Base-by-base conservation (phyloP, 495 filamentous ascomycete species). In the Letharia columbiana region DNA sequence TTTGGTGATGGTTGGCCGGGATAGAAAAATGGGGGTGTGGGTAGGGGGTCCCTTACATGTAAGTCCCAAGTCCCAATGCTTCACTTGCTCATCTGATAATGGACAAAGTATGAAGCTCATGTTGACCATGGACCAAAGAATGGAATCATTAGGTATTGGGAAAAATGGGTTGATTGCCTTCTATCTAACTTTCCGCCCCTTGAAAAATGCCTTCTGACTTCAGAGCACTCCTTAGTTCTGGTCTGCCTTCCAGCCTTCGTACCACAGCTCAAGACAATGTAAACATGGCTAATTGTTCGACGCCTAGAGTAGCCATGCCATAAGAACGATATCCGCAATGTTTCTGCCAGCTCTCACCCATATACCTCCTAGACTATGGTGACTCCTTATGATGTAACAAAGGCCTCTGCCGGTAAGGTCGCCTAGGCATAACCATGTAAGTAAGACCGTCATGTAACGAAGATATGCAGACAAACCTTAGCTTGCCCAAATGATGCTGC, bases 401-500 rank as follows among this genome's bases (percentile, higher is more conserved):
- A 56, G 31, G 52, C 52, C 52, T 56, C 52, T 33, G 52, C 52
- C 28, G 52, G 52, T 35, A 56, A 56, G 4, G 28, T 17, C 28
- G 28, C 52, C 52, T 56, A 10, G 28, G 31, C 1, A 33, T 7
- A 2, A 56, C 4, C 15, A 10, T 56, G 7, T 56, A 17, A 56
- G 52, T 18, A 35, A 17, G 23, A 28, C 5, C 7, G 4, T 35
- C 28, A 35, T 56, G 23, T 35, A 7, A 33, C 11, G 15, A 56
- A 17, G 35, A n/a, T 33, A 52, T 15, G 44, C 15, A 20, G 52
- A 62, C 54, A 45, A 68, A 72, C 70, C 61, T 68, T 72, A 12
- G 66, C 70, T 44, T 60, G 61, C 66, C 87, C 84, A 72, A 92
- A 92, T 47, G 84, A 82, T 63, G 78, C 77, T 68, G 88, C 76